Base-by-base conservation (phyloP, 306 rosid genomes). In the Cicer cuneatum region DNA sequence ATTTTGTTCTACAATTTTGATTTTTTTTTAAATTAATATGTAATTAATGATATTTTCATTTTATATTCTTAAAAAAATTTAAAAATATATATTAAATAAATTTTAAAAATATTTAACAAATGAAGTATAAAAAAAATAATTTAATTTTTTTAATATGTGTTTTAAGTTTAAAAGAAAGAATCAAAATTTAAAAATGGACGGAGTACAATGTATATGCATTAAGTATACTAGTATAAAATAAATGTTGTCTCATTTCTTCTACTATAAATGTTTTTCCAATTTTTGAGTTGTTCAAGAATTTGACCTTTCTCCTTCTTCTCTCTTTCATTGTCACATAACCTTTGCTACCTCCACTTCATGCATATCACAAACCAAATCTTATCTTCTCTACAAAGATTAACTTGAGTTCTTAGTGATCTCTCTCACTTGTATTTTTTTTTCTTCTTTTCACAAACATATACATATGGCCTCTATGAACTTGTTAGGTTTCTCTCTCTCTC, bases 401-500 rank as follows among this genome's bases (percentile, higher is more conserved):
- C 19, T 38, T 66, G 2, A 29, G 15, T 33, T 8, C 40, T 65
- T 12, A 35, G 37, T 45, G 63, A 71, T 69, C 61, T 73, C 60
- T 77, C 33, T 33, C 10, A 29, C 35, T 29, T 3, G 5, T 4
- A 0, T 3, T 29, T 5, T 47, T 49, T 7, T 77, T 7, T 40
- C 35, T 15, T 43, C 10, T 43, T 43, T 43, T 51, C 53, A 19
- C 19, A 39, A 16, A 24, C 70, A 10, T 21, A 42, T 18, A 7
- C 11, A 33, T 9, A 89, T 90, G 96, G 92, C 76, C 53, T 88
- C 96, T 10, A 90, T 92, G 90, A 92, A 90, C 82, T 92, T 94
- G 96, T 51, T 92, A 74, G 96, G 98, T 39, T 92, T 92, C 73
- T 92, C 98, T 83, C 92, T 92, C 21, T 92, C 98, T 2, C 98